phyloP scores from a whole-genome alignment of 2,329 filamentous ascomycete genomes.

The Calonectria multiphialidica region DNA sequence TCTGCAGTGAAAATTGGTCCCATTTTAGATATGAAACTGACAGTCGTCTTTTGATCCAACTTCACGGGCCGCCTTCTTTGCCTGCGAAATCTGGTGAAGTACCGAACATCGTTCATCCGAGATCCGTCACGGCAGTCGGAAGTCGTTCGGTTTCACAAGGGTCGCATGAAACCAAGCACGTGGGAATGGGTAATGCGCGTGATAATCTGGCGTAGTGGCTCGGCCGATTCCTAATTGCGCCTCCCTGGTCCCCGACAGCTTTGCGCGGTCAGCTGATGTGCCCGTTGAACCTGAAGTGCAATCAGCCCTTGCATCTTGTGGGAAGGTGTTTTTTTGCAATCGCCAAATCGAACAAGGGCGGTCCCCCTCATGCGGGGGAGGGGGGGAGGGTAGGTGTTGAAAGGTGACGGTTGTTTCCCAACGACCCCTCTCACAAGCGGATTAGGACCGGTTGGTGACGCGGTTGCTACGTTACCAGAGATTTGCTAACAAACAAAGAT shows the following conservation, averaged over 20 bases:
- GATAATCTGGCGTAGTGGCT: background rate
- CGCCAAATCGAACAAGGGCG: background rate
- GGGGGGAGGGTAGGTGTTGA: background rate
- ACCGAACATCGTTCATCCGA: background rate
- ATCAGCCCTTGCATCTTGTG: background rate
- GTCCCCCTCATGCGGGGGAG: background rate
- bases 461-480: constrained; percentile 1
- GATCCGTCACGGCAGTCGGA: background rate
- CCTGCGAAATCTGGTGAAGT: too few species aligned
- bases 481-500: background rate
- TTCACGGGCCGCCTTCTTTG: too few species aligned
- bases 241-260: background rate
- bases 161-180: background rate
- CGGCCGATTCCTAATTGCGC: background rate
- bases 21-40: too few species aligned
- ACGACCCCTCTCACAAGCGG: background rate
- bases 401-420: too few species aligned
- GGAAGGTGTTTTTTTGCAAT: background rate
- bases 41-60: background rate
- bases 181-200: background rate
- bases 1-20: background rate
- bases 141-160: background rate
- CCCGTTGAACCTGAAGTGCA: too few species aligned
- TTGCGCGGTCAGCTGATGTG: background rate
- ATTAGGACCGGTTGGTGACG: background rate